These are phyloP conservation scores for Vitis labrusca DNA, from an alignment of 164 flowering plant genomes.

Conservation along the genomic window DNA sequence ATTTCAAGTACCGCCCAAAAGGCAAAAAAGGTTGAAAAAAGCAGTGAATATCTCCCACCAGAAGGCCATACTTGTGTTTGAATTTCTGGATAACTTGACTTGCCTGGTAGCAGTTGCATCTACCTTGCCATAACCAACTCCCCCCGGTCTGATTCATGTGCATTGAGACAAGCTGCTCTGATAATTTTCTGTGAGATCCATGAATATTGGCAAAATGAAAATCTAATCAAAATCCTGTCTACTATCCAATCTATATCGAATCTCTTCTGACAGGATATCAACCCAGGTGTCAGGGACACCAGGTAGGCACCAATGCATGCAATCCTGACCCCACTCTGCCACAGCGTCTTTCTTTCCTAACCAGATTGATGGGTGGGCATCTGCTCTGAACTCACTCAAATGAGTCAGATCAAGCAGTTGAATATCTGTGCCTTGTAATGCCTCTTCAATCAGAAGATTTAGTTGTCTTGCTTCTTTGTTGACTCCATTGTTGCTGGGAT, in stretches of 20 bases:
- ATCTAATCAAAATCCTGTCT: too few species aligned
- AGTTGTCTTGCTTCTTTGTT: conserved; percentile 84
- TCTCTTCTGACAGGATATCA: conserved; percentile 64
- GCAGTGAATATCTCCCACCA: too few species aligned
- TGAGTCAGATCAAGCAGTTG: conserved; percentile 70
- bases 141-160: too few species aligned
- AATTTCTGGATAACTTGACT: too few species aligned
- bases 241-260: conserved; percentile 27
- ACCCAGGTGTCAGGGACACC: conserved; percentile 98
- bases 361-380: conserved; percentile 97
- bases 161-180: too few species aligned
- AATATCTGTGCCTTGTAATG: conserved; percentile 55
- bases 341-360: conserved; percentile 93
- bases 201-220: too few species aligned
- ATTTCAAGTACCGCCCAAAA: too few species aligned
- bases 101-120: too few species aligned
- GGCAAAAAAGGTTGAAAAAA: too few species aligned
- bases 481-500: conserved; percentile 80
- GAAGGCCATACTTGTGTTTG: too few species aligned
- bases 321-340: conserved; percentile 93
- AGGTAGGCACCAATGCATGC: conserved; percentile 99
- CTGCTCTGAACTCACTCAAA: conserved; percentile 93
- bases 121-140: too few species aligned
- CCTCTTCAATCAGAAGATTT: conserved; percentile 54
- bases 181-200: too few species aligned